phyloP scores from a whole-genome alignment of 345 rosid species.

The Eucalyptus urophylla region DNA sequence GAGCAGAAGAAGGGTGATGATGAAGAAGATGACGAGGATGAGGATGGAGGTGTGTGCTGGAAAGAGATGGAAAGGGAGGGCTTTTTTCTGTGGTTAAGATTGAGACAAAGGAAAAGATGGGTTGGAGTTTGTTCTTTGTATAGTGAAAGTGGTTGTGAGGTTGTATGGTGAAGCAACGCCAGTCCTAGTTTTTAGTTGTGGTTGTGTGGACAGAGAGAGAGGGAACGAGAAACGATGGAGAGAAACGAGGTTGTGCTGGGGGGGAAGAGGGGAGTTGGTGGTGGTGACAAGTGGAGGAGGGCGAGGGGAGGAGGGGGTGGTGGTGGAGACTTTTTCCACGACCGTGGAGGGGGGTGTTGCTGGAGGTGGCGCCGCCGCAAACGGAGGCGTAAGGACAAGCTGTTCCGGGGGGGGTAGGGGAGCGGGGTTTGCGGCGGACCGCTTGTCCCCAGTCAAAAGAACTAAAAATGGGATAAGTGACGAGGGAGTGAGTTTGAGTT shows the following conservation, averaged over 20 bases:
- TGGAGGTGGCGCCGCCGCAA: constrained; percentile 38
- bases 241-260: neutral
- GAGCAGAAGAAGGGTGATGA: neutral
- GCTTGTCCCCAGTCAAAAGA: neutral
- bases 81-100: neutral
- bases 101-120: constrained; percentile 1
- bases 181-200: constrained; percentile 51
- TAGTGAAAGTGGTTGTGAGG: constrained; percentile 30
- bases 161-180: constrained; percentile 25
- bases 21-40: neutral
- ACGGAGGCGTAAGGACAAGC: neutral
- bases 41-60: neutral
- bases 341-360: neutral
- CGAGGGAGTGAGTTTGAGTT: neutral
- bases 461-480: neutral
- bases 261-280: neutral
- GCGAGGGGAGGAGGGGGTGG: neutral
- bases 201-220: constrained; percentile 10
- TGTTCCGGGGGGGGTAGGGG: neutral
- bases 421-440: constrained; percentile 12
- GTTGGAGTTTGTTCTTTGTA: constrained; percentile 18
- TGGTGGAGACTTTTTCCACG: constrained; percentile 42
- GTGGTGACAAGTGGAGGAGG: constrained; percentile 47
- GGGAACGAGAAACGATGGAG: neutral
- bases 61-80: neutral